Base-by-base conservation (phyloP, 768 basidiomycete species). In the Tylopilus sp. region DNA sequence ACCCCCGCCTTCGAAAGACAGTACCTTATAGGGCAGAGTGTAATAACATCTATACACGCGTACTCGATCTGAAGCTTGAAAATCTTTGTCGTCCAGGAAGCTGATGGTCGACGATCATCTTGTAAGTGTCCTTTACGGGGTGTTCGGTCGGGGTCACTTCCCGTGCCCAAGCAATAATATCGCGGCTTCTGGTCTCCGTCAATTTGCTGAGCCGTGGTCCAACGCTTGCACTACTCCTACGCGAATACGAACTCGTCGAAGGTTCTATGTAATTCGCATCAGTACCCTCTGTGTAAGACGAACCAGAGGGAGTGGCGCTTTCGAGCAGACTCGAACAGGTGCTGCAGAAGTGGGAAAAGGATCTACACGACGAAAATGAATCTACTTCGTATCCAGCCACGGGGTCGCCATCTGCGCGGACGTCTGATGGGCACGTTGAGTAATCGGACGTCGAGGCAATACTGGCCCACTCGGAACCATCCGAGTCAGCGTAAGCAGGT, bases 61-160 rank as follows among this genome's bases (percentile, higher is more conserved):
- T 56, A 46, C 35, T 51, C 42, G 50, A 44, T 45, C 31, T 47
- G 11, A 30, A 45, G 15, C 43, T 22, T 46, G 35, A 17, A 12
- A 25, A 7, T 4, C 40, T 50, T 30, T 8, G 35, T 22, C 12
- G 31, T 40, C 42, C 28, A 35, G 38, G 47, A 44, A 40, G 26
- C 3, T 44, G 25, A 36, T 52, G 30, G 48, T 8, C 28, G 15
- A 58, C 13, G 33, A 38, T 44, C 58, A 66, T 63, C 36, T 42
- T 51, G 17, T 68, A 66, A 15, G 53, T 50, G 43, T 66, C 65
- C 36, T 58, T 52, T 28, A 65, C 56, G 10, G 66, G 65, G 17
- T 60, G 58, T 40, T 57, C 55, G 33, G 51, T 55, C 20, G 52
- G 56, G 36, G 46, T 26, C 22, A 63, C 52, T 39, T 47, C 17